A percentile compares a stretch with the other conserved stretches of the same genome.
Evolutionary conservation across 139 green algal genomes (phyloP).

Genomic region (Coelastrella sp.): DNA sequence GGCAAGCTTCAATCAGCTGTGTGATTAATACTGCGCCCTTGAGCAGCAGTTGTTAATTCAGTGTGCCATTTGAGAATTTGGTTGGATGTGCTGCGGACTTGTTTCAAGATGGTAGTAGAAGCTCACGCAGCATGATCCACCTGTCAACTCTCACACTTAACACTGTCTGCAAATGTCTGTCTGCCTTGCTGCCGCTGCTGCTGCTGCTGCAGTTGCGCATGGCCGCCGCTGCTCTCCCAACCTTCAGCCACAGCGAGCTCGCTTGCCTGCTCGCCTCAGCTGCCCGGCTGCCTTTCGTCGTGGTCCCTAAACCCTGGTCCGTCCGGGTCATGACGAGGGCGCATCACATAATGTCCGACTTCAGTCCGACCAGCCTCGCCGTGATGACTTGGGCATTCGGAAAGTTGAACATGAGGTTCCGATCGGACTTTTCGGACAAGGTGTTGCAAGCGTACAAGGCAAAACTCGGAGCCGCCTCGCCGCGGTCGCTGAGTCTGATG

Average conservation of each 20-base stretch:
- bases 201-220: constrained; percentile 2
- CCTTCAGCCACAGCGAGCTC: neutral
- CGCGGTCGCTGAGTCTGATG: neutral
- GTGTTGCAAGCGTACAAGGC: constrained; percentile 8
- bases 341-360: neutral
- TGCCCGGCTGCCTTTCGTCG: constrained; percentile 7
- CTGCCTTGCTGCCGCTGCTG: neutral
- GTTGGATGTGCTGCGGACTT: too few species aligned
- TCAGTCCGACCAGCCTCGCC: neutral
- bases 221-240: neutral
- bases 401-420: neutral
- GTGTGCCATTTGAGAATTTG: too few species aligned
- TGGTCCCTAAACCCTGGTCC: neutral
- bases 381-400: neutral
- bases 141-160: too few species aligned
- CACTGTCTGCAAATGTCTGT: neutral
- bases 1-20: too few species aligned
- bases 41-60: too few species aligned
- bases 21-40: too few species aligned
- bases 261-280: neutral
- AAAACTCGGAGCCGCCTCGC: neutral
- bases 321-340: constrained; percentile 8
- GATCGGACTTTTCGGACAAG: neutral
- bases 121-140: too few species aligned
- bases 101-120: too few species aligned